Percentiles rank a stretch among this genome's conserved stretches.
phyloP scores from a whole-genome alignment of 148 eudicot genomes.

The Rhododendron williamsianum region DNA sequence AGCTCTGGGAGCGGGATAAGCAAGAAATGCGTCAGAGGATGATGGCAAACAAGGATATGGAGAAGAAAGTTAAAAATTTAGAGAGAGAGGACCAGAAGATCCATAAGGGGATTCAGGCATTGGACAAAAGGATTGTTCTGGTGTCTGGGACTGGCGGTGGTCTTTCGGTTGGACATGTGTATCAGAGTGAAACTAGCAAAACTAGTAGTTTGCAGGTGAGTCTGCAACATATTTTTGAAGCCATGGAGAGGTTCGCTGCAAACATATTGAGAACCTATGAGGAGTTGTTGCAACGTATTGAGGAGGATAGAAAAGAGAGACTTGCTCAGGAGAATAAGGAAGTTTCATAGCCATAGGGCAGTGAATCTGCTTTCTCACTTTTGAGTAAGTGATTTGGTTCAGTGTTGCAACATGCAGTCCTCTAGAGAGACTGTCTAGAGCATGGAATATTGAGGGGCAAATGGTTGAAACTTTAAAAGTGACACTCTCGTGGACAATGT shows the following conservation, averaged over 20 bases:
- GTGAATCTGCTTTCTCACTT: conserved; percentile 6
- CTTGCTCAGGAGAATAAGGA: conserved; percentile 31
- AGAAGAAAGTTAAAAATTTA: conserved; percentile 59
- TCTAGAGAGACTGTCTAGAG: neutral
- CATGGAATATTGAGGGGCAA: neutral
- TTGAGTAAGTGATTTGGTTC: neutral
- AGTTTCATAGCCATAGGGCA: conserved; percentile 28
- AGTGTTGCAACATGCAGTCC: neutral
- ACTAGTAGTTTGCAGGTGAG: conserved; percentile 57
- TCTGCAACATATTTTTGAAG: conserved; percentile 65
- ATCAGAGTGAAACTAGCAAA: conserved; percentile 83
- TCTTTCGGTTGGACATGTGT: conserved; percentile 52
- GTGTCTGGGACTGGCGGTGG: conserved; percentile 39
- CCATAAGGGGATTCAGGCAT: conserved; percentile 70
- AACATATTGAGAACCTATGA: conserved; percentile 65
- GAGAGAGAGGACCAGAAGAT: conserved; percentile 76
- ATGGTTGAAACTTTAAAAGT: neutral
- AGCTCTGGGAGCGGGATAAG: conserved; percentile 75
- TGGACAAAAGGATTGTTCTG: conserved; percentile 60
- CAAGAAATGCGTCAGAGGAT: conserved; percentile 64
- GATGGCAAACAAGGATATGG: conserved; percentile 49
- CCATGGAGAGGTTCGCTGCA: conserved; percentile 71
- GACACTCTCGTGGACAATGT: neutral
- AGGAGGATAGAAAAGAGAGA: conserved; percentile 50
- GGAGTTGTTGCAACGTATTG: conserved; percentile 71